Evolutionary conservation across 1,284 basidiomycete species (phyloP), one percentile per base, ranked within the genome.

Genomic region (Moesziomyces sp.): DNA sequence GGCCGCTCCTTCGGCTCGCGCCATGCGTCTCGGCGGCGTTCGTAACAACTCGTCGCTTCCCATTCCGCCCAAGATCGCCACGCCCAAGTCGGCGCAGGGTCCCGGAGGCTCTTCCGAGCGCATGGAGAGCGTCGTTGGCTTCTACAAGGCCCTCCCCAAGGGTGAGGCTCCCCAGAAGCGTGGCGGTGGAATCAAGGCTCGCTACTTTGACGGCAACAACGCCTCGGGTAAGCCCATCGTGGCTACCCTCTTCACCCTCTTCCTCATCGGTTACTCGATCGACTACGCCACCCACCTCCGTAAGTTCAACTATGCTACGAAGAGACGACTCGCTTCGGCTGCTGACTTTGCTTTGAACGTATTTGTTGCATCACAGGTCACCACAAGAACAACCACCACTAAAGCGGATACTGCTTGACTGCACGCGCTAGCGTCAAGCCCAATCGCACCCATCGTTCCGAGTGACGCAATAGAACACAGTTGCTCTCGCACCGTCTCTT

Each of bases 21-120:
- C 44, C 18, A 40, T 57, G 45, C 58, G 57, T 11, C 23, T 57
- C 14, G 52, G 55, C 1, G 71, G 69, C 55, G 76, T 76, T 19
- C 72, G 77, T 19, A 35, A 46, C 65, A 62, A 71, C 58, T 83
- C 82, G 26, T 47, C 71, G 18, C 74, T 83, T 8, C 89, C 96
- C 70, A 90, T 97, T 79, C 94, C 94, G 47, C 94, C 94, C 58
- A 97, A 97, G 88, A 91, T 97, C 83, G 94, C 94, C 58, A 93
- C 94, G 23, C 94, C 94, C 5, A 88, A 89, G 63, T 90, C 92
- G 79, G 90, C 96, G 70, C 92, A 94, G 86, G 83, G 92, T 85
- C 23, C 91, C 58, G 90, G 91, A 67, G 93, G 93, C 74, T 89
- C 90, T 62, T 92, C 91, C 58, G 89, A 89, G 56, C 90, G 91